Evolutionary conservation across 2,329 filamentous ascomycete species (phyloP).

Genomic region (Tolypocladium guangdongense): DNA sequence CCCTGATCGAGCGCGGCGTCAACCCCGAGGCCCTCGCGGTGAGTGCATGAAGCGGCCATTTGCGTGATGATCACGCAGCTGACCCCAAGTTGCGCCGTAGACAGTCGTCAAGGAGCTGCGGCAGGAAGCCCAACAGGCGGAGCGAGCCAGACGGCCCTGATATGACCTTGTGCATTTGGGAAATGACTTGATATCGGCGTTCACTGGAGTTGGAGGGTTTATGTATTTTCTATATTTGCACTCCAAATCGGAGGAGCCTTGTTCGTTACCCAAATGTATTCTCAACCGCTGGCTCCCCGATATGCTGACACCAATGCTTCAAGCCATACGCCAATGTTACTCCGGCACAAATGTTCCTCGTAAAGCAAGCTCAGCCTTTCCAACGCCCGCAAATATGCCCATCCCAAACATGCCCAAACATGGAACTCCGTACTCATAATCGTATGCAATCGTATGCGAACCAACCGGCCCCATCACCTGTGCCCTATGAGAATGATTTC

Average conservation of each 20-base stretch:
- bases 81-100: conserved; percentile 20
- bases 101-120: conserved; percentile 50
- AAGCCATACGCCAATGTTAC: background rate
- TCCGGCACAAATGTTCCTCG: background rate
- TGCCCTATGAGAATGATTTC: conserved; percentile 41
- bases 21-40: conserved; percentile 93
- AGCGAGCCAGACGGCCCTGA: conserved; percentile 17
- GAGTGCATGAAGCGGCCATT: conserved; percentile 22
- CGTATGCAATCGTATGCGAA: background rate
- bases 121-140: conserved; percentile 40
- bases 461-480: conserved; percentile 19
- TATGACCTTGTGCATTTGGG: background rate
- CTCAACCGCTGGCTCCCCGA: background rate
- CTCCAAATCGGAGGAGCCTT: background rate
- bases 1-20: conserved; percentile 92
- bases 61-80: background rate
- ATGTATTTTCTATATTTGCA: background rate
- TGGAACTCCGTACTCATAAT: background rate
- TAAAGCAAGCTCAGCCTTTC: background rate
- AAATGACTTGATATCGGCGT: background rate
- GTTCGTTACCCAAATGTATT: background rate
- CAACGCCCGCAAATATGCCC: background rate
- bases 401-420: background rate
- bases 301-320: background rate
- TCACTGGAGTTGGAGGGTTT: background rate